Evolutionary conservation across 2,329 filamentous ascomycete genomes (phyloP).

Genomic region (Calonectria ilicicola): DNA sequence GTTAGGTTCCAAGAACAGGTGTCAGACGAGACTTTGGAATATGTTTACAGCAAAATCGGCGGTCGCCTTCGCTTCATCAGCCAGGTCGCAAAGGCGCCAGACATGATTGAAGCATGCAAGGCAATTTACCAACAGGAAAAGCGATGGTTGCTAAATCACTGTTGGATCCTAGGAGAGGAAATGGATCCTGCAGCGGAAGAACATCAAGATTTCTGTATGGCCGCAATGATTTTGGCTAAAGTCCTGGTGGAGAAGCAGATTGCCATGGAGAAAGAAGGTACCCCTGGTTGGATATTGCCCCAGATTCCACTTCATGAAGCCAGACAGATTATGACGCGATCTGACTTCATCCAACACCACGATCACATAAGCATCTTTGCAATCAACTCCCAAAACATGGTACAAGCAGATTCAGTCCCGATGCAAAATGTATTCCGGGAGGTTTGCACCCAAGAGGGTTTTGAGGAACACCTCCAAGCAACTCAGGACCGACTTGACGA

Average conservation of each 20-base stretch:
- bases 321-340: constrained; percentile 66
- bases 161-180: constrained; percentile 73
- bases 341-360: constrained; percentile 68
- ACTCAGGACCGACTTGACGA: constrained; percentile 58
- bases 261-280: constrained; percentile 35
- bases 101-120: constrained; percentile 65
- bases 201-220: constrained; percentile 68
- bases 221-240: constrained; percentile 70
- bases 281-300: constrained; percentile 51
- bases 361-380: constrained; percentile 70
- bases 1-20: constrained; percentile 58
- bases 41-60: constrained; percentile 66
- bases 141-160: constrained; percentile 76
- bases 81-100: constrained; percentile 62
- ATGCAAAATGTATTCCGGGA: constrained; percentile 70
- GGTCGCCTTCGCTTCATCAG: constrained; percentile 65
- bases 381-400: constrained; percentile 66
- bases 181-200: constrained; percentile 78
- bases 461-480: constrained; percentile 55
- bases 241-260: constrained; percentile 63
- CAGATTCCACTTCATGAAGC: constrained; percentile 62
- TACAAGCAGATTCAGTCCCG: constrained; percentile 67
- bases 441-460: constrained; percentile 61
- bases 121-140: constrained; percentile 71
- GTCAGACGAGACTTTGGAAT: constrained; percentile 53